Conservation (phyloP, 2,329 filamentous ascomycete species). For the Aciculosporium take region DNA sequence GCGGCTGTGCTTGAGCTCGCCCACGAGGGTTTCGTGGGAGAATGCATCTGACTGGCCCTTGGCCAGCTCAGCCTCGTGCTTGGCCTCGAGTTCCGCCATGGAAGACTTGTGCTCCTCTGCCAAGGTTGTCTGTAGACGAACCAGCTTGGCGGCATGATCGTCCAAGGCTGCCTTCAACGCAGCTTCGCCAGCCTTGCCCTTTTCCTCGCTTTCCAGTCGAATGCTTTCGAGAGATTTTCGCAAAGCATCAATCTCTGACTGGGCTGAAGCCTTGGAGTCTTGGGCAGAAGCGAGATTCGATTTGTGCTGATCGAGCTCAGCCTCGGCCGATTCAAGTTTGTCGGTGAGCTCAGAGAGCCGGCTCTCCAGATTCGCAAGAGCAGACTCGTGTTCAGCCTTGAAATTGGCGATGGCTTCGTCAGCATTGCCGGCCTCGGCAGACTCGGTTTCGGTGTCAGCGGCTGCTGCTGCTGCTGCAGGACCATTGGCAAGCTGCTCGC, state of each 20-base stretch:
- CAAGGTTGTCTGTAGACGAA: constrained; percentile 34
- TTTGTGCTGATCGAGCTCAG: constrained; percentile 36
- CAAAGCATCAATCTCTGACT: constrained; percentile 32
- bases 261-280: constrained; percentile 32
- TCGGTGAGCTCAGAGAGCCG: constrained; percentile 34
- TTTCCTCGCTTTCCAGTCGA: constrained; percentile 20
- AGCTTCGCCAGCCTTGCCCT: constrained; percentile 18
- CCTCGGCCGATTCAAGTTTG: constrained; percentile 36
- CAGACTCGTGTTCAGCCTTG: constrained; percentile 35
- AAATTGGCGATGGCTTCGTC: constrained; percentile 30
- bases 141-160: constrained; percentile 35
- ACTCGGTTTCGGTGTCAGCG: constrained; percentile 25
- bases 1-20: constrained; percentile 36
- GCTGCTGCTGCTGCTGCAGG: constrained; percentile 20
- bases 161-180: constrained; percentile 25
- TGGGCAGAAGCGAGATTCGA: constrained; percentile 33
- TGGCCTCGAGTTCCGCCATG: constrained; percentile 36
- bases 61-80: constrained; percentile 36
- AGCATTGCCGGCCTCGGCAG: constrained; percentile 23
- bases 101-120: constrained; percentile 34
- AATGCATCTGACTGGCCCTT: constrained; percentile 29
- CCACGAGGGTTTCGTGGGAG: constrained; percentile 34
- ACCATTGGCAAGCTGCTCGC: constrained; percentile 33
- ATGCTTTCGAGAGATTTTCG: constrained; percentile 35
- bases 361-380: constrained; percentile 31